Percentiles rank a stretch among this genome's conserved stretches.
These are phyloP conservation scores for Pseudogymnoascus sp. DNA, from an alignment of 2,329 filamentous ascomycete species.

Conservation along the genomic window DNA sequence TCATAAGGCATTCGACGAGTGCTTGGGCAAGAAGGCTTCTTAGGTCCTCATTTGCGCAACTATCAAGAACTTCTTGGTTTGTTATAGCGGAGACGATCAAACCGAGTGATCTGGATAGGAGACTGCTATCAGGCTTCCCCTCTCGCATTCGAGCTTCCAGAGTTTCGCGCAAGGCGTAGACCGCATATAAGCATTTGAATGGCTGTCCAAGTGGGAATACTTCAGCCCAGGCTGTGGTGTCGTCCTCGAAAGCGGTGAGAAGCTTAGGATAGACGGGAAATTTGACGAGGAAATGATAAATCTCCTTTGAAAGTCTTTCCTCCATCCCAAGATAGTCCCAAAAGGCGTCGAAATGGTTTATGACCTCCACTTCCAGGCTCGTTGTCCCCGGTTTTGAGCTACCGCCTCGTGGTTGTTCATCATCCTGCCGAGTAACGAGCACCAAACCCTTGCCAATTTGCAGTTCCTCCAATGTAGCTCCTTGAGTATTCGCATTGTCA, in stretches of 20 bases:
- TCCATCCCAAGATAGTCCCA: conserved; percentile 74
- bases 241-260: conserved; percentile 50
- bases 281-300: conserved; percentile 62
- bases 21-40: conserved; percentile 44
- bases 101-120: conserved; percentile 38
- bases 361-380: conserved; percentile 68
- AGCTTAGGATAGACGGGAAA: conserved; percentile 63
- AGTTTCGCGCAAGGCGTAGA: conserved; percentile 59
- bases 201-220: conserved; percentile 64
- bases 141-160: conserved; percentile 32
- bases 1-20: conserved; percentile 50
- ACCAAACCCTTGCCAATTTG: conserved; percentile 58
- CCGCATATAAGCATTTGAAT: conserved; percentile 66
- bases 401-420: conserved; percentile 36
- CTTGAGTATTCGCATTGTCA: conserved; percentile 51
- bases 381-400: conserved; percentile 45
- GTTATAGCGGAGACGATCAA: conserved; percentile 56
- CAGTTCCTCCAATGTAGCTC: conserved; percentile 61
- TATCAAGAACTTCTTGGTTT: conserved; percentile 45
- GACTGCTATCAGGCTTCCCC: conserved; percentile 11
- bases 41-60: conserved; percentile 37
- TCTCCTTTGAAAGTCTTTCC: conserved; percentile 60
- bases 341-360: conserved; percentile 75
- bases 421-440: conserved; percentile 54
- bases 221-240: conserved; percentile 45